Base-by-base conservation (phyloP, 83 land plant species). In the Picea abies region DNA sequence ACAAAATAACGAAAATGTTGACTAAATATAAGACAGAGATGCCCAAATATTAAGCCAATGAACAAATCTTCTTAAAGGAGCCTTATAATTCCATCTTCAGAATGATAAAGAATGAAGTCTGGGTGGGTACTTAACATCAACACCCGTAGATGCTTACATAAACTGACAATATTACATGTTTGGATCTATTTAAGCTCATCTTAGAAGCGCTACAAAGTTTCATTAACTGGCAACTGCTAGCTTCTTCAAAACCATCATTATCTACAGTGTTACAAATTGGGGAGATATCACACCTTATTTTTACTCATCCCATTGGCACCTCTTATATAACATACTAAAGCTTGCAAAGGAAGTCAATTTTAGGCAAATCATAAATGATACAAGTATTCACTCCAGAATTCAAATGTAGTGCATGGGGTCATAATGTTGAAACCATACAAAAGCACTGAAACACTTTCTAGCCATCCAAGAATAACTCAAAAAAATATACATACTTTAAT, bases 281-380 rank as follows among this genome's bases (percentile, higher is more conserved):
- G 44, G 76, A 72, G 10, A 72, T 35, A 23, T 41, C 49, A 19
- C 76, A 71, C 76, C 76, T 44, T n/a, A 7, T 71, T 71, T 37
- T 72, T 44, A 20, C 25, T 8, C 32, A 29, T 26, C 37, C 1
- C 16, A 17, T 17, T 65, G 10, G 9, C 17, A 14, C 70, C 19
- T 68, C 26, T 3, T 47, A 23, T 25, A 73, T 9, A 22, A 47
- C 22, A 47, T 4, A 12, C 12, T 73, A 47, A 2, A 20, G 58
- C 20, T 73, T 11, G 23, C 29, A n/a, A 73, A 47, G 10, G 56
- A 39, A 73, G 22, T 44, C n/a, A 73, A 73, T 37, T 41, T 41
- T 44, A 7, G 11, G 19, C 20, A 5, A 37, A 70, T 47, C 26
- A 73, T 73, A 52, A 73, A 73, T 44, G 47, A 20, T 41, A 8